Evolutionary conservation across 331 rosid genomes (phyloP), one percentile per base, ranked within the genome.

Genomic region (Acacia pycnantha): DNA sequence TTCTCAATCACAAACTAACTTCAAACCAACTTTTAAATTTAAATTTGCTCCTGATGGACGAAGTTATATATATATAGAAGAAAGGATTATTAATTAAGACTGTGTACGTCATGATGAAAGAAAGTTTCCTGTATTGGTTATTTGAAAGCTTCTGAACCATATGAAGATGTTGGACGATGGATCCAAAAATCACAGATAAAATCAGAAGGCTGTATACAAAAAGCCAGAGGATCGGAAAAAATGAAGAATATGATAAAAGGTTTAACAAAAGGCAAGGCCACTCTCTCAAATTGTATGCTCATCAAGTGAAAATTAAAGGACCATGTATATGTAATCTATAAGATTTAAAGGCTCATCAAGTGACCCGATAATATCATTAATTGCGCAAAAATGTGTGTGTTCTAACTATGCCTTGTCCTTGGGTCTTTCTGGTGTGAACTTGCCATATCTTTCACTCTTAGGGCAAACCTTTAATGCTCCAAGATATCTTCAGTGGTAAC

Each of bases 401-500:
- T n/a, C n/a, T n/a, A n/a, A n/a, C n/a, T n/a, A n/a, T n/a, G n/a
- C n/a, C n/a, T n/a, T n/a, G n/a, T n/a, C n/a, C n/a, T n/a, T n/a
- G n/a, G n/a, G n/a, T n/a, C n/a, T n/a, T n/a, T n/a, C n/a, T n/a
- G n/a, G n/a, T n/a, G n/a, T n/a, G n/a, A n/a, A n/a, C n/a, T n/a
- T n/a, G n/a, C n/a, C n/a, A n/a, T n/a, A n/a, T n/a, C n/a, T n/a
- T n/a, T n/a, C n/a, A n/a, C n/a, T n/a, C n/a, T n/a, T 74, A 83
- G 87, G 86, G 85, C 40, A 84, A 84, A 82, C 54, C 88, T 86
- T 82, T 86, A 84, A 80, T 82, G 87, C 81, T 73, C 29, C 66
- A 84, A 77, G 73, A 77, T 82, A 15, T 82, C 79, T 85, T 73
- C 83, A 72, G 73, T 77, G 62, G 56, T 65, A 69, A 80, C 73